Evolutionary conservation across 2,329 filamentous ascomycete genomes (phyloP).

Genomic region (Fusarium sp.): DNA sequence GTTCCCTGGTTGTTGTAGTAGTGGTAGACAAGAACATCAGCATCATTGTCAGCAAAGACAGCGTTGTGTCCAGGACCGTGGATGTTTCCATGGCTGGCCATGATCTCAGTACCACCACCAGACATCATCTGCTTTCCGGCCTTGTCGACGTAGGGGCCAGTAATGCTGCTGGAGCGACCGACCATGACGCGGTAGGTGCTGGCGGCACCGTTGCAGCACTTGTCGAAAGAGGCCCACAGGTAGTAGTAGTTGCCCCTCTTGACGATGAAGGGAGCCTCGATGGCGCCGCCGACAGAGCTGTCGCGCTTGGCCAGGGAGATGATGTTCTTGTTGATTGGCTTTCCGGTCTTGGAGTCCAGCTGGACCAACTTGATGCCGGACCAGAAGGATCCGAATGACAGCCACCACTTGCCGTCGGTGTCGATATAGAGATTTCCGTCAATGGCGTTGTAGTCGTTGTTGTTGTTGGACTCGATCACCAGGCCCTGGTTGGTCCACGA

Average conservation of each 20-base stretch:
- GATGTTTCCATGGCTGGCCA: constrained; percentile 48
- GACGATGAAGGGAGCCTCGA: constrained; percentile 51
- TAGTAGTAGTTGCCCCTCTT: constrained; percentile 50
- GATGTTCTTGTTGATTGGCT: constrained; percentile 40
- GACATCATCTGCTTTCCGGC: constrained; percentile 46
- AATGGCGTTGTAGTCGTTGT: constrained; percentile 50
- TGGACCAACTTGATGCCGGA: constrained; percentile 50
- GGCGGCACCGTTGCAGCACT: constrained; percentile 48
- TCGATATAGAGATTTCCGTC: constrained; percentile 51
- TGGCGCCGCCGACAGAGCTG: constrained; percentile 34
- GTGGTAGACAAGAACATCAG: constrained; percentile 51
- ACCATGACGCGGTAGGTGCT: constrained; percentile 53
- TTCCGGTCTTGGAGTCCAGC: constrained; percentile 47
- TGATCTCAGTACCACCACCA: constrained; percentile 50
- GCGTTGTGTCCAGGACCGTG: constrained; percentile 52
- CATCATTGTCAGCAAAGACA: constrained; percentile 51
- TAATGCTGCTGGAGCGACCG: constrained; percentile 49
- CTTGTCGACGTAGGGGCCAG: constrained; percentile 49
- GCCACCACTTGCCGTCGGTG: constrained; percentile 49
- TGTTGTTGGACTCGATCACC: constrained; percentile 45
- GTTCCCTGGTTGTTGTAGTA: constrained; percentile 48
- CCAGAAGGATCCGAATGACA: constrained; percentile 53
- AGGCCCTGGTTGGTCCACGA: constrained; percentile 51
- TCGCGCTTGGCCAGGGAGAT: constrained; percentile 46
- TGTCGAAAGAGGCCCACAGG: constrained; percentile 53